Base-by-base conservation (phyloP, 306 rosid species). In the Rosa rugosa region DNA sequence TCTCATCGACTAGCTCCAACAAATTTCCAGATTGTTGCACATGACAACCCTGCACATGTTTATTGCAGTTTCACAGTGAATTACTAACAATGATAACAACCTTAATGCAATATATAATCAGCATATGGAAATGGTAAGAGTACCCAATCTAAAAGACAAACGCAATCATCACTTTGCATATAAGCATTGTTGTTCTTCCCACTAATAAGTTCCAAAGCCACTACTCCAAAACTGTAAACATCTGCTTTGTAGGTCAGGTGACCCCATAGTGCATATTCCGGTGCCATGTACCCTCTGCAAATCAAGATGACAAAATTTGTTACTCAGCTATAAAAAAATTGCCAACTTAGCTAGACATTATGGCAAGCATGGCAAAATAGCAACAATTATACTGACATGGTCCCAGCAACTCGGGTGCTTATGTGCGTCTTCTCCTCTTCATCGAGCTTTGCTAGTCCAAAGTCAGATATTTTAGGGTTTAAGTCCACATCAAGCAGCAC, bases 231-330 rank as follows among this genome's bases (percentile, higher is more conserved):
- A 78, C 97, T 90, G 79, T 90, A 92, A 62, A 89, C 95, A 77
- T 92, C 97, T 54, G 91, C 95, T 83, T 92, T 92, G 79, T 77
- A 41, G 8, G 91, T 86, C 14, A 92, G 87, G 51, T 86, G 78
- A 72, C 92, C 95, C 97, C 93, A 92, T 44, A 90, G 69, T 18
- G 93, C 95, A 77, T 90, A 92, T 86, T 92, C 95, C 0, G 95
- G 91, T 20, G 97, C 97, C 92, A 90, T 90, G 76, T 92, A 90
- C 79, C 93, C 96, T 69, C 96, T 92, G 82, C 79, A 87, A 45
- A 25, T 12, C 54, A 51, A 86, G 4, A 80, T 7, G 38, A 36
- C 49, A 31, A 69, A 6, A 17, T 64, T 72, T 65, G 34, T 60
- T 49, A 70, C 8, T 56, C 34, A 76, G 76, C 31, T 49, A 17